Evolutionary conservation across 169 alveolate genomes (phyloP).

Genomic region (Eimeria acervulina): DNA sequence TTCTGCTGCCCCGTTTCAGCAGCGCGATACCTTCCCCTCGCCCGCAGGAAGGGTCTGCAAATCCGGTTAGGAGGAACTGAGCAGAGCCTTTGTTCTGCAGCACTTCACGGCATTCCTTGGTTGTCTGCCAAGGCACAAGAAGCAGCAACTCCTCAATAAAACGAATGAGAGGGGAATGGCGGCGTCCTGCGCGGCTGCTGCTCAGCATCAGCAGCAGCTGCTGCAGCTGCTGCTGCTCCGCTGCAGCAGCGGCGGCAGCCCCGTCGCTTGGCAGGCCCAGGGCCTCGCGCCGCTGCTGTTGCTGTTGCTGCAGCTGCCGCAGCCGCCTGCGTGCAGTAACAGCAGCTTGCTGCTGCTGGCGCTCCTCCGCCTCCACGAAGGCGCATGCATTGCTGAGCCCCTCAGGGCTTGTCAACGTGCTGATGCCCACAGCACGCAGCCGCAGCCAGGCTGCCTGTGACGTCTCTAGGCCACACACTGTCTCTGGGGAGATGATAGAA

Average conservation of each 20-base stretch:
- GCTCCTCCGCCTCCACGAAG: conserved; percentile 76
- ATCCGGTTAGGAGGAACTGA: conserved; percentile 91
- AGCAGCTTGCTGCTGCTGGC: conserved; percentile 66
- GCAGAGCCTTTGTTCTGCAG: conserved; percentile 90
- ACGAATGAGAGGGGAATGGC: conserved; percentile 83
- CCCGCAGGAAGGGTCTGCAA: conserved; percentile 94
- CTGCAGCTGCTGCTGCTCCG: conserved; percentile 70
- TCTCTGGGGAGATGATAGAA: conserved; percentile 91
- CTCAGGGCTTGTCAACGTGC: conserved; percentile 87
- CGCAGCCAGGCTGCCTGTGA: conserved; percentile 89
- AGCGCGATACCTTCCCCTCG: conserved; percentile 93
- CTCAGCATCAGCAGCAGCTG: conserved; percentile 43
- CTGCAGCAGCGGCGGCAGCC: conserved; percentile 62
- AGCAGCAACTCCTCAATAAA: conserved; percentile 92
- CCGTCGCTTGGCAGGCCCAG: conserved; percentile 48
- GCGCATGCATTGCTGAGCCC: conserved; percentile 73
- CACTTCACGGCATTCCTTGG: conserved; percentile 91
- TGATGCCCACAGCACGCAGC: conserved; percentile 89
- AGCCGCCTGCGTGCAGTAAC: conserved; percentile 54
- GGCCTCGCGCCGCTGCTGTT: conserved; percentile 69
- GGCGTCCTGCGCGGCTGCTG: conserved; percentile 69
- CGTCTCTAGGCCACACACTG: conserved; percentile 91
- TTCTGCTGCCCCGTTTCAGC: conserved; percentile 81
- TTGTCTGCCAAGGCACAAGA: conserved; percentile 92
- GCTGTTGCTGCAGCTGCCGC: conserved; percentile 74